Percentiles rank a stretch among this genome's conserved stretches.
Evolutionary conservation across 2,329 filamentous ascomycete species (phyloP).

Genomic region (Trichoderma hamatum): DNA sequence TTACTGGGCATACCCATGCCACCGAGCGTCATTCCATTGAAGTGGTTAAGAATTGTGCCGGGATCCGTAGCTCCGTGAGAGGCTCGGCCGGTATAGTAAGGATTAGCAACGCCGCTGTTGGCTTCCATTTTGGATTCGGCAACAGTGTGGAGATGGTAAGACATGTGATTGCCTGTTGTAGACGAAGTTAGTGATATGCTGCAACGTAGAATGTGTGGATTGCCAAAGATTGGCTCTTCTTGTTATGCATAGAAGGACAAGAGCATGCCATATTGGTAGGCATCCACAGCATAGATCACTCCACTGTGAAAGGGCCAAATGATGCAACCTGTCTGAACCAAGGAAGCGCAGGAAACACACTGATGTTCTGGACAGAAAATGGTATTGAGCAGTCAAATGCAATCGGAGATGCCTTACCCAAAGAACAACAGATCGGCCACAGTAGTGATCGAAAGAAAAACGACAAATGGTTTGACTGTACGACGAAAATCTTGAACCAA

Average conservation of each 20-base stretch:
- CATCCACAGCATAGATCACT: too few species aligned
- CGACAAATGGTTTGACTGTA: conserved; percentile 37
- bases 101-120: conserved; percentile 36
- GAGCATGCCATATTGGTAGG: background rate
- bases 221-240: background rate
- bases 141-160: conserved; percentile 41
- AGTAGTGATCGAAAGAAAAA: conserved; percentile 34
- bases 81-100: conserved; percentile 39
- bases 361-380: too few species aligned
- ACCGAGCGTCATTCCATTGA: conserved; percentile 44
- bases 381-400: background rate
- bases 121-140: conserved; percentile 42
- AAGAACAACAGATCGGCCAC: conserved; percentile 41
- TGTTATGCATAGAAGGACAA: background rate
- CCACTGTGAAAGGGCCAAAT: background rate
- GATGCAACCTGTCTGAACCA: background rate
- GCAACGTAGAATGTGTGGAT: background rate
- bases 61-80: conserved; percentile 39
- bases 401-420: conserved; percentile 33
- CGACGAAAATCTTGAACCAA: conserved; percentile 37
- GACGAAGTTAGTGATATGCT: conserved; percentile 1
- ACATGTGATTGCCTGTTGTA: conserved; percentile 35
- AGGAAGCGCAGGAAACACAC: background rate
- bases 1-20: conserved; percentile 41
- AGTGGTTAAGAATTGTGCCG: conserved; percentile 40